Evolutionary conservation across 2,329 filamentous ascomycete genomes (phyloP), one percentile per base, ranked within the genome.

Genomic region (Scedosporium minutisporum): DNA sequence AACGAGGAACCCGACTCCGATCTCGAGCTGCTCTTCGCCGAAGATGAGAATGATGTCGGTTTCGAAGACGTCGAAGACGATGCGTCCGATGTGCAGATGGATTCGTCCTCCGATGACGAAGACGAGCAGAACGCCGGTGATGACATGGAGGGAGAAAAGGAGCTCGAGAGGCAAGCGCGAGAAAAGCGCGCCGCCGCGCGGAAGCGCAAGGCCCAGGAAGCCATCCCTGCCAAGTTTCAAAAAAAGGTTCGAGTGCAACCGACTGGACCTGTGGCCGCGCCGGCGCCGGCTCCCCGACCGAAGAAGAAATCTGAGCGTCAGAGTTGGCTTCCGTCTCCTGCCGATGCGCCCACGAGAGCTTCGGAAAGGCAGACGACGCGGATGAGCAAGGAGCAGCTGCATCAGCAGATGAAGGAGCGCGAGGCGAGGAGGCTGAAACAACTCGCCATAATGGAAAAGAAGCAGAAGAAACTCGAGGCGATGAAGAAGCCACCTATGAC

Each of bases 141-240:
- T 67, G 91, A 96, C 51, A 74, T 95, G 4, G 90, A 91, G 63
- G 95, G 95, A 41, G 95, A 99, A 76, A 89, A 87, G 69, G 91
- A 96, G 74, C 74, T 99, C 62, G 87, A 95, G 75, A 87, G 85
- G 66, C 84, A 89, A 68, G 91, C 88, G 63, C 87, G 86, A 67
- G 85, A 84, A 64, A 88, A 88, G 68, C 84, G 80, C 68, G 75
- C 81, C 63, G 85, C 82, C 3, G 90, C 80, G 60, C 78, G 91
- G 72, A 96, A 96, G 75, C 86, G 91, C 67, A 96, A 93, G 71
- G 85, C 88, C 1, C 86, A 90, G 69, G 87, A 92, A 64, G 87
- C 85, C 29, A 87, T 92, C 64, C 86, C 88, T 4, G 84, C 84
- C 62, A 83, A 84, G 66, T 87, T 87, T 69, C 78, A 88, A 65